Evolutionary conservation across 164 flowering plant species (phyloP).

Genomic region (Brasenia schreberi): DNA sequence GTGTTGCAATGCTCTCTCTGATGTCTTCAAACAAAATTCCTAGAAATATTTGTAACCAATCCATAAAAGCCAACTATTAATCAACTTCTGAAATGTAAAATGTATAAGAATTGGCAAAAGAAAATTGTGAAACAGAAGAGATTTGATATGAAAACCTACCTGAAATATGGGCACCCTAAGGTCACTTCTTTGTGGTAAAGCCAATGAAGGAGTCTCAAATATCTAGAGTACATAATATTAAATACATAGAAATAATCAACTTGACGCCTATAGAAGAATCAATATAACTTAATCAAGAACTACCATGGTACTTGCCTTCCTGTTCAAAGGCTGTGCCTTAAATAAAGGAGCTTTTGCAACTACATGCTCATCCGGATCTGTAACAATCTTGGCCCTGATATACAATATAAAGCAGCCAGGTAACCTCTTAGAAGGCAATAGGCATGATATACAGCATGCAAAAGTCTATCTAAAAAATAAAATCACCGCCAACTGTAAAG

Average conservation of each 20-base stretch:
- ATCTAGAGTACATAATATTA: conserved; percentile 30
- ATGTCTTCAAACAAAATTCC: conserved; percentile 75
- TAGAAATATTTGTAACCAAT: conserved; percentile 15
- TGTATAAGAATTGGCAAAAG: neutral
- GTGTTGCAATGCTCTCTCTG: conserved; percentile 66
- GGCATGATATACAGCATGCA: neutral
- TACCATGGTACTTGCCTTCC: conserved; percentile 46
- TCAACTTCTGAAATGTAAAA: too few relatives aligned
- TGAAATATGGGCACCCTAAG: conserved; percentile 71
- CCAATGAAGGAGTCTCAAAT: conserved; percentile 63
- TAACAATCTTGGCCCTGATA: conserved; percentile 42
- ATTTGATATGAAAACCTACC: conserved; percentile 14
- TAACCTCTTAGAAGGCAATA: neutral
- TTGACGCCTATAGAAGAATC: too few relatives aligned
- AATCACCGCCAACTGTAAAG: neutral
- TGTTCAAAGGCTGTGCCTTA: conserved; percentile 80
- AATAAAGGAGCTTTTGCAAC: conserved; percentile 27
- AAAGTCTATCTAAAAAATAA: neutral
- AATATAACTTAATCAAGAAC: too few relatives aligned
- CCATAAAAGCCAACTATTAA: too few relatives aligned
- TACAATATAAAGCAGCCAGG: neutral
- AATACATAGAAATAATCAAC: neutral
- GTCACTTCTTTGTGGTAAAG: conserved; percentile 44
- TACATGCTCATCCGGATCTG: conserved; percentile 18
- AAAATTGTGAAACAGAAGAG: neutral